Conservation (phyloP, 2,329 filamentous ascomycete species). For the Corniculantispora saksenae region DNA sequence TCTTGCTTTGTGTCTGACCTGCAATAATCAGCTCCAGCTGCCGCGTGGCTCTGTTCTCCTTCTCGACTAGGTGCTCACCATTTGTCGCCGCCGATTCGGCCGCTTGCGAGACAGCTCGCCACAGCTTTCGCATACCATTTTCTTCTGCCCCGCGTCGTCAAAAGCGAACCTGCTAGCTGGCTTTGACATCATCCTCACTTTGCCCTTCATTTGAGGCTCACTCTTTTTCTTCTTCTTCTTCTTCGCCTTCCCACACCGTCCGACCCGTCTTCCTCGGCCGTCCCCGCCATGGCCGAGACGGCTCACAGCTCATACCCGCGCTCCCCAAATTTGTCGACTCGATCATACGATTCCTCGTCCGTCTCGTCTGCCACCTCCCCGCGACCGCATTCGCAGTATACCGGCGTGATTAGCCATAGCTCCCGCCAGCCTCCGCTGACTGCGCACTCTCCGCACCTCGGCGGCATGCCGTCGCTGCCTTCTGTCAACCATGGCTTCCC, state of each 20-base stretch:
- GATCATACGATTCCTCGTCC: conserved; percentile 65
- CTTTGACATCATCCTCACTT: conserved; percentile 11
- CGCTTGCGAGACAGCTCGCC: background rate
- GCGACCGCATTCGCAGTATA: conserved; percentile 53
- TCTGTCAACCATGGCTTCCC: conserved; percentile 52
- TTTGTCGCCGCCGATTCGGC: background rate
- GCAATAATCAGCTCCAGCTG: background rate
- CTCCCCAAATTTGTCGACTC: conserved; percentile 62
- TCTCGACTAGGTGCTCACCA: background rate
- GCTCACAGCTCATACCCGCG: conserved; percentile 60
- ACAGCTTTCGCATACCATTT: conserved; percentile 5
- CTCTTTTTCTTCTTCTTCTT: too few species aligned
- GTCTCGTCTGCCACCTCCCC: conserved; percentile 64
- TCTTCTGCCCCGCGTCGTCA: background rate
- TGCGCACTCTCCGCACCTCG: conserved; percentile 45
- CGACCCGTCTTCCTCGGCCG: conserved; percentile 21
- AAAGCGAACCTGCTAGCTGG: background rate
- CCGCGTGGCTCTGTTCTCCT: background rate
- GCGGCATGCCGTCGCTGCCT: conserved; percentile 54
- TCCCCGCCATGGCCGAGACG: conserved; percentile 52
- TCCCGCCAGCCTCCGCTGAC: conserved; percentile 50
- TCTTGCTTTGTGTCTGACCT: conserved; percentile 2
- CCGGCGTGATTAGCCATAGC: conserved; percentile 53
- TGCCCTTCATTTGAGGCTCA: conserved; percentile 20
- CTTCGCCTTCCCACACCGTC: background rate